These are phyloP conservation scores for Coccomyxa sp. DNA, from an alignment of 139 green algal species.

Conservation along the genomic window DNA sequence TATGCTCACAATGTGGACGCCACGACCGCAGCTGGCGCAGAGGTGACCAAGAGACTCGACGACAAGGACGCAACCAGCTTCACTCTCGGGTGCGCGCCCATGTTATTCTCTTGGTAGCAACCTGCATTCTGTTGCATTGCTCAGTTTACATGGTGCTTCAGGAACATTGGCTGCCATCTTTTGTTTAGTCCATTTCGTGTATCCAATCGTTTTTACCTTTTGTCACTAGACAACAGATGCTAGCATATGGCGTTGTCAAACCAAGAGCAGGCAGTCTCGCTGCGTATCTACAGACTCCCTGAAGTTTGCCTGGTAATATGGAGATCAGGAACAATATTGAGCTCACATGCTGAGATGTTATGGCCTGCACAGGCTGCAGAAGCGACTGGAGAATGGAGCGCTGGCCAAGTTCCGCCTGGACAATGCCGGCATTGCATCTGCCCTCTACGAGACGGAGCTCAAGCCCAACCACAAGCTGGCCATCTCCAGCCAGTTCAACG, in stretches of 20 bases:
- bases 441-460: conserved; percentile 22
- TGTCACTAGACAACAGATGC: no score
- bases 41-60: conserved; percentile 23
- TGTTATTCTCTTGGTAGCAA: neutral
- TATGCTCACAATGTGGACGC: conserved; percentile 38
- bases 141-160: no score
- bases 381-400: conserved; percentile 23
- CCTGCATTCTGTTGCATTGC: no score
- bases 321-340: no score
- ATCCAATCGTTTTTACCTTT: no score
- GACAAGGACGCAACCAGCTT: neutral
- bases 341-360: no score
- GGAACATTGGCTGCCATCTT: no score
- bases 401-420: conserved; percentile 46
- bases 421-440: conserved; percentile 11
- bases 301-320: no score
- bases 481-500: conserved; percentile 35
- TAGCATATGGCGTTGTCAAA: no score
- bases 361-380: neutral
- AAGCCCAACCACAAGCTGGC: conserved; percentile 29
- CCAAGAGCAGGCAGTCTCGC: no score
- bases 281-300: no score
- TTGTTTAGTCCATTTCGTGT: no score
- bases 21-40: conserved; percentile 29
- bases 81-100: conserved; percentile 2